Base-by-base conservation (phyloP, 2,329 filamentous ascomycete species). In the Aspergillus melleus region DNA sequence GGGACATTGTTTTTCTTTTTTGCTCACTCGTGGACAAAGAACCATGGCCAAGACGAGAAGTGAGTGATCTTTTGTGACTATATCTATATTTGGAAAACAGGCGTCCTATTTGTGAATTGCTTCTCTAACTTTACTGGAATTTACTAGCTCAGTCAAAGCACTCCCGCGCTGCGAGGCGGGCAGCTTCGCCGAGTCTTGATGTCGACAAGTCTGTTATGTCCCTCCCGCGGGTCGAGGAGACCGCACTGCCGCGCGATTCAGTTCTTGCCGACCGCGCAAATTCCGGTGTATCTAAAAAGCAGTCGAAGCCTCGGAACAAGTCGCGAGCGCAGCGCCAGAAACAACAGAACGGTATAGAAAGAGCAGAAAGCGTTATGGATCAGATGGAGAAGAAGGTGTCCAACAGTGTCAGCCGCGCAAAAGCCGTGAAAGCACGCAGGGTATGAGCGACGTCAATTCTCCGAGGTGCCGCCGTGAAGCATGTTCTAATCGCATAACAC, bases 131-230 rank as follows among this genome's bases (percentile, higher is more conserved):
- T 44, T 49, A 51, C 14, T 49, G 49, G 26, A 24, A 50, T 54
- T 64, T 64, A 61, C 65, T 52, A 86, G 84, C 79, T 60, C 76
- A 80, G 52, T 83, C 83, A 2, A 64, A 79, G 16, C 83, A 84
- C 68, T 87, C 86, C 53, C 84, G 86, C 58, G 84, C 85, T 57
- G 84, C 84, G 42, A 81, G 84, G 64, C 80, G 86, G 66, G 84
- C 80, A 62, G 79, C 76, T 55, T 85, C 83, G 6, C 85, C 85
- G 20, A 81, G 82, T 55, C 73, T 83, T 63, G 72, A 83, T 62
- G 68, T 82, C 52, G 80, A 84, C 71, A 83, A 82, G 68, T 81
- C 81, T 49, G 68, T 84, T 54, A 78, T 70, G 58, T 70, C 76
- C 49, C 68, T 73, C 66, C 77, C 79, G 49, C 73, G 80, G 61